Evolutionary conservation across 129 eudicot genomes (phyloP), one percentile per base, ranked within the genome.

Genomic region (Lonicera japonica): DNA sequence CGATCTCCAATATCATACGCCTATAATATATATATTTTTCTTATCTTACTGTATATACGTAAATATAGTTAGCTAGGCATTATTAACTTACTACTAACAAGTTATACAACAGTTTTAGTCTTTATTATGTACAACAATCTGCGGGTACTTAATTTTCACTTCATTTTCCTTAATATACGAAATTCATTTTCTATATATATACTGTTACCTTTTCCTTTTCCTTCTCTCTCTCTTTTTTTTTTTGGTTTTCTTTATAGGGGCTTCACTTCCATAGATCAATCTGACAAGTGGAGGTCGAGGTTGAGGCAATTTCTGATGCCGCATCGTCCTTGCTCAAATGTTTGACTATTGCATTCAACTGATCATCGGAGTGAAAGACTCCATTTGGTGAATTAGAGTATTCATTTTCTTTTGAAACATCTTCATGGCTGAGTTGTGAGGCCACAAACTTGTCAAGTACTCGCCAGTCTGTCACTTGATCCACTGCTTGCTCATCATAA

Each of bases 371-470:
- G 14, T 54, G 76, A 58, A 74, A 72, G 18, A 71, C 21, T 1
- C 6, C 6, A 52, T 56, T 69, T 23, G 74, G 76, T 20, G 43
- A 72, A 60, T 74, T 70, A 0, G 69, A 51, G 55, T 66, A 78
- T 19, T 79, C 74, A 13, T 73, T 79, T 48, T 84, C 85, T 63
- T 83, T 82, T 8, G 78, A 62, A 66, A 70, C 58, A 43, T 86
- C 94, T 57, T 78, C 95, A 21, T 91, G 94, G 82, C 95, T 91
- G 50, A 91, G 84, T 38, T 91, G 97, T 12, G 97, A 82, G 12
- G 97, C 97, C 13, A 91, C 97, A 68, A 91, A 91, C 62, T 91
- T 91, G 73, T 91, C 96, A 50, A 91, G 90, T n/a, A 87, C 95
- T 67, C 97, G 75, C 97, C 97, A 91, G 73, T 91, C 97, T 0